phyloP scores from a whole-genome alignment of 306 rosid genomes.

The Lathyrus aphaca region DNA sequence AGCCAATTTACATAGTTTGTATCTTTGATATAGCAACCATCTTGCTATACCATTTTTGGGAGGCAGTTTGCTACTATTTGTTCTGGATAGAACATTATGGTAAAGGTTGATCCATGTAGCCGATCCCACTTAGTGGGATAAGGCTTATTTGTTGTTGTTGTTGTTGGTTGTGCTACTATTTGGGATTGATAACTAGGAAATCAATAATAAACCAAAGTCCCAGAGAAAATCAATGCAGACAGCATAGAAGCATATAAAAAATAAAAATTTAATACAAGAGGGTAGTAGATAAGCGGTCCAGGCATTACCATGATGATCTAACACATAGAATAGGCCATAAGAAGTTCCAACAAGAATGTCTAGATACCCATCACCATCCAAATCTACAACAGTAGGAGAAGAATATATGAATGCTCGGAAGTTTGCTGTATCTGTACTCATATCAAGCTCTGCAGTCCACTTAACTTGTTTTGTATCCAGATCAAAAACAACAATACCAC shows the following conservation, averaged over 20 bases:
- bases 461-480: constrained; percentile 93
- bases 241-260: constrained; percentile 15
- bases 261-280: constrained; percentile 3
- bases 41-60: not conserved
- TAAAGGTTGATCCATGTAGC: no score
- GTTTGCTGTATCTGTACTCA: constrained; percentile 78
- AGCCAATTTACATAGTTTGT: not conserved
- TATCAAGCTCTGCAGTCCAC: constrained; percentile 89
- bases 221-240: constrained; percentile 18
- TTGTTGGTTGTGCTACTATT: not conserved
- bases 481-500: constrained; percentile 88
- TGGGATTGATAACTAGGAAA: not conserved
- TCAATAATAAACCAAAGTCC: constrained; percentile 22
- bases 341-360: constrained; percentile 97
- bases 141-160: no score
- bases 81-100: no score
- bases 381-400: constrained; percentile 88
- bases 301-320: constrained; percentile 88
- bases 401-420: constrained; percentile 83
- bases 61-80: not conserved
- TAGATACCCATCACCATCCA: constrained; percentile 96
- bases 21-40: not conserved
- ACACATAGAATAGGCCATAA: constrained; percentile 86
- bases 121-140: no score
- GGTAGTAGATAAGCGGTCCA: constrained; percentile 14